Evolutionary conservation across 768 basidiomycete genomes (phyloP).

Genomic region (Holtermannia corniformis): DNA sequence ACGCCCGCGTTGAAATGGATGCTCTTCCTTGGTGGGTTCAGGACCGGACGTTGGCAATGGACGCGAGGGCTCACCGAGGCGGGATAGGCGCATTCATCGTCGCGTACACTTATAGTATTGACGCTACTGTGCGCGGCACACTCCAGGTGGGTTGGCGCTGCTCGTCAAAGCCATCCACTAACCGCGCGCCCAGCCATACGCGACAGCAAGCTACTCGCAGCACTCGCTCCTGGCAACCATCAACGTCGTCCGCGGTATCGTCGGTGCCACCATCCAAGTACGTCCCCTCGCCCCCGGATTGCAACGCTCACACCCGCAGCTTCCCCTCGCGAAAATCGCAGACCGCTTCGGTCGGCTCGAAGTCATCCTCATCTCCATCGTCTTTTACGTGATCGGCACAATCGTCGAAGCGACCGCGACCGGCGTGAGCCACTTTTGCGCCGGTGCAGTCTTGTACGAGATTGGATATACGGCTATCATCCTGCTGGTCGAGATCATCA

Average conservation of each 20-base stretch:
- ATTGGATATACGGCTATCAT: constrained; percentile 33
- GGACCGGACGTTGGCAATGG: neutral
- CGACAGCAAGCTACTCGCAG: constrained; percentile 12
- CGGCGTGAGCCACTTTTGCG: constrained; percentile 27
- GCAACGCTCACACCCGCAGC: constrained; percentile 2
- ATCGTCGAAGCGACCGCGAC: constrained; percentile 31
- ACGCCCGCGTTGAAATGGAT: neutral
- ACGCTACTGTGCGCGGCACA: neutral
- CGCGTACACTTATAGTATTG: neutral
- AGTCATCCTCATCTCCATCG: constrained; percentile 25
- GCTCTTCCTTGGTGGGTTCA: neutral
- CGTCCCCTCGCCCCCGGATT: neutral
- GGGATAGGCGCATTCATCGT: neutral
- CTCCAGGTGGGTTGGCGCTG: neutral
- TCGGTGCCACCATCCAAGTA: constrained; percentile 28
- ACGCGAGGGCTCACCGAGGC: neutral
- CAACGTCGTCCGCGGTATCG: constrained; percentile 31
- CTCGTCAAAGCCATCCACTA: neutral
- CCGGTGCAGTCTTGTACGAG: constrained; percentile 36
- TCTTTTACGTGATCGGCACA: constrained; percentile 36
- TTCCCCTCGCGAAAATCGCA: constrained; percentile 30
- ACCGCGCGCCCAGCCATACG: constrained; percentile 3
- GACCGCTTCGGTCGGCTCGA: constrained; percentile 37
- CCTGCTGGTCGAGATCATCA: constrained; percentile 28
- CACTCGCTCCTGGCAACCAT: constrained; percentile 33